Conservation (phyloP, 495 filamentous ascomycete genomes). For the Tuber umbilicatum region DNA sequence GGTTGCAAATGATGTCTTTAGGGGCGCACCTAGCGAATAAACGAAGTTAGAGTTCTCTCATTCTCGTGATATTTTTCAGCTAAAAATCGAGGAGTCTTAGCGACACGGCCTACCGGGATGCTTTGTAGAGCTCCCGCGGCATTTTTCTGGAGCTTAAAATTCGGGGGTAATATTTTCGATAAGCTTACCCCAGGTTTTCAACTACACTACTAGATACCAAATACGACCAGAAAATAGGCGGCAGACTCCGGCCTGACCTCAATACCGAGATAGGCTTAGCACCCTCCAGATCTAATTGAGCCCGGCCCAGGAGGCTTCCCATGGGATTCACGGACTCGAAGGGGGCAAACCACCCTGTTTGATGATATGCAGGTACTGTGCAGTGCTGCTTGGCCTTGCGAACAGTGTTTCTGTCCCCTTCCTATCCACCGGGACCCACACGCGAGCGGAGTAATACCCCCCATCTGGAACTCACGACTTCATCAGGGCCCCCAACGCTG, state of each 20-base stretch:
- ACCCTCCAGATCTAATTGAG: background rate
- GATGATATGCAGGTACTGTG: background rate
- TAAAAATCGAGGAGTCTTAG: background rate
- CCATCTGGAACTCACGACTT: background rate
- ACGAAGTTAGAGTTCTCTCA: background rate
- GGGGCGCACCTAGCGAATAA: background rate
- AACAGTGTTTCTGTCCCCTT: background rate
- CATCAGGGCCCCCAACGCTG: background rate
- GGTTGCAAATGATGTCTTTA: background rate
- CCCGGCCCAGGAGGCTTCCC: background rate
- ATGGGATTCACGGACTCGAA: background rate
- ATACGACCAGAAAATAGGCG: background rate
- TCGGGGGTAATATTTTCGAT: background rate
- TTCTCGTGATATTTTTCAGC: background rate
- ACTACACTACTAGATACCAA: background rate
- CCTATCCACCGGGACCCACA: background rate
- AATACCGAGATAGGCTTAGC: background rate
- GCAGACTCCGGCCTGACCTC: background rate
- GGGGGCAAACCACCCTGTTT: background rate
- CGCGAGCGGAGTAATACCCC: background rate
- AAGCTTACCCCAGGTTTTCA: slow-evolving; percentile 2
- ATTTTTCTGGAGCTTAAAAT: background rate
- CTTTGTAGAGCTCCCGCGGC: background rate
- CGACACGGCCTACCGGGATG: background rate
- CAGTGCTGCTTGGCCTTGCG: background rate